A percentile compares a stretch with the other conserved stretches of the same genome.
Evolutionary conservation across 495 filamentous ascomycete genomes (phyloP).

Genomic region (Penicillium salamii): DNA sequence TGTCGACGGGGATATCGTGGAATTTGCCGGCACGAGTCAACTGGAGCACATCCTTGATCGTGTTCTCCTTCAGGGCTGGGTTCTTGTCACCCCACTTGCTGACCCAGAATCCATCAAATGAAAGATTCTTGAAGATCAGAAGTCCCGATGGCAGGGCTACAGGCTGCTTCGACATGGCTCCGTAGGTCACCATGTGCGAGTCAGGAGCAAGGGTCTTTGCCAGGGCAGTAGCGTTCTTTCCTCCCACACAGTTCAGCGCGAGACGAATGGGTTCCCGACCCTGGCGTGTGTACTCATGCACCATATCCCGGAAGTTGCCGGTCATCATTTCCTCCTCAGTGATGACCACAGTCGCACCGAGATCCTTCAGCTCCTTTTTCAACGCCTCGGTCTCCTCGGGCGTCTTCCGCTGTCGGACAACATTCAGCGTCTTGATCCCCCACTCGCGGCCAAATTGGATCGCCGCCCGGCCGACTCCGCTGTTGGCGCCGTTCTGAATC

Average conservation of each 20-base stretch:
- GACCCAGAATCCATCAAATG: conserved; percentile 92
- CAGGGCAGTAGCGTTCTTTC: conserved; percentile 70
- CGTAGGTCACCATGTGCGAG: conserved; percentile 86
- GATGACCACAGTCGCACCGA: conserved; percentile 79
- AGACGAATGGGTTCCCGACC: conserved; percentile 67
- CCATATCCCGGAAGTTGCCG: conserved; percentile 56
- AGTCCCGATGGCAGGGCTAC: conserved; percentile 71
- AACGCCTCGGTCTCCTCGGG: conserved; percentile 61
- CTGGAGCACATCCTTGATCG: conserved; percentile 76
- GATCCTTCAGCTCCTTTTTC: conserved; percentile 62
- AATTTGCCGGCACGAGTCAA: conserved; percentile 73
- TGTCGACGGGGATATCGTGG: conserved; percentile 73
- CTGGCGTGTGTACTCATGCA: conserved; percentile 68
- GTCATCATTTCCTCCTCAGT: conserved; percentile 74
- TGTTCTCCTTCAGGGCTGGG: conserved; percentile 69
- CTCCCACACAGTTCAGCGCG: conserved; percentile 94
- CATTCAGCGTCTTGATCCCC: conserved; percentile 85
- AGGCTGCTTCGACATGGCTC: conserved; percentile 87
- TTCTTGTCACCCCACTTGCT: conserved; percentile 81
- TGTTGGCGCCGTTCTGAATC: conserved; percentile 94
- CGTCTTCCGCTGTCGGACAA: conserved; percentile 67
- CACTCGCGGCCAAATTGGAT: conserved; percentile 80
- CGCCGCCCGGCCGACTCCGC: conserved; percentile 82
- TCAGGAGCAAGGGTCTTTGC: conserved; percentile 63
- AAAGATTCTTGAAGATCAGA: conserved; percentile 86